These are phyloP conservation scores for Penicillium mononematosum DNA, from an alignment of 495 filamentous ascomycete species.

Conservation along the genomic window DNA sequence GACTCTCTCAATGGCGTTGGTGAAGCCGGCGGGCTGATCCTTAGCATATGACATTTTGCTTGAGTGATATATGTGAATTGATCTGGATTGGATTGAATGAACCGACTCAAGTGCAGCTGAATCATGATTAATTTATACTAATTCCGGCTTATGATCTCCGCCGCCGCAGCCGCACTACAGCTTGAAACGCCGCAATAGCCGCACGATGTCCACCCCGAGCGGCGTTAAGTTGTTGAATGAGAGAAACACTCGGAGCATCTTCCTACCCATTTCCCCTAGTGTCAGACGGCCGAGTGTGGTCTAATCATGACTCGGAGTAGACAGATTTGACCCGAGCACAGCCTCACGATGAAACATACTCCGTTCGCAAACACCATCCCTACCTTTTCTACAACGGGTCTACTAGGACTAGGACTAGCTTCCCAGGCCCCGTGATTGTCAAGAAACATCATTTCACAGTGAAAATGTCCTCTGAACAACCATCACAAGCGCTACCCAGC, in stretches of 20 bases:
- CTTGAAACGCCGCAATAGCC: neutral
- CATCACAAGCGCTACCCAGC: too few relatives aligned
- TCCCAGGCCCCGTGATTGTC: too few relatives aligned
- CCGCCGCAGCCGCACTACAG: neutral
- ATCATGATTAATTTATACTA: neutral
- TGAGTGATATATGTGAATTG: neutral
- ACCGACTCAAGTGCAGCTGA: neutral
- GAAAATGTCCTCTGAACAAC: too few relatives aligned
- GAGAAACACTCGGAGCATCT: neutral
- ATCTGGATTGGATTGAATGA: neutral
- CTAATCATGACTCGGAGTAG: neutral
- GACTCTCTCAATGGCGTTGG: conserved; percentile 44
- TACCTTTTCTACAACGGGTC: too few relatives aligned
- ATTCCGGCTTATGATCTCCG: neutral
- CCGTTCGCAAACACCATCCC: too few relatives aligned
- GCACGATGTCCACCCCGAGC: neutral
- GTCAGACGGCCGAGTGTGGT: neutral
- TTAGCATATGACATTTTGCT: conserved; percentile 35
- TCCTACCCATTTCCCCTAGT: neutral
- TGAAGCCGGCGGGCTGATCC: conserved; percentile 40
- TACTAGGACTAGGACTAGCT: too few relatives aligned
- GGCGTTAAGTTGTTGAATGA: neutral
- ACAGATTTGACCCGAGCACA: neutral
- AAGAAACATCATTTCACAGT: too few relatives aligned
- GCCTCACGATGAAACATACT: neutral